Percentiles rank a stretch among this genome's conserved stretches.
Evolutionary conservation across 2,329 filamentous ascomycete species (phyloP).

Genomic region (Microdochium bolleyi): DNA sequence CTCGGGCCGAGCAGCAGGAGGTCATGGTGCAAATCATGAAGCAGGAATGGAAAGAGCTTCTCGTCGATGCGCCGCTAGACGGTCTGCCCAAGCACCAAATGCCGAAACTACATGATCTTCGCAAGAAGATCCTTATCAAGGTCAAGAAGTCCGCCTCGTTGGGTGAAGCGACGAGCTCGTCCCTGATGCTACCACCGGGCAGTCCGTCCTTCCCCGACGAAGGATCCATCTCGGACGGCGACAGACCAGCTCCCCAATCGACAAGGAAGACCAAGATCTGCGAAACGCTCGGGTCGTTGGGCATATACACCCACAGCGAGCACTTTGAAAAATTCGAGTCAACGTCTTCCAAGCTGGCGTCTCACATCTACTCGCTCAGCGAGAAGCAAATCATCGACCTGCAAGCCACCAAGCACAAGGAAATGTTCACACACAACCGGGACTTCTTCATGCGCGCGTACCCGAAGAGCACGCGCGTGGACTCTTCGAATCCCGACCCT

Average conservation of each 20-base stretch:
- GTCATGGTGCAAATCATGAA: slow-evolving; percentile 93
- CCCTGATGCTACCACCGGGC: slow-evolving; percentile 12
- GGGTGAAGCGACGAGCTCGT: slow-evolving; percentile 21
- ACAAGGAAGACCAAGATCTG: slow-evolving; percentile 56
- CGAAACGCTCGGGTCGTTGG: slow-evolving; percentile 62
- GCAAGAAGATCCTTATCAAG: slow-evolving; percentile 76
- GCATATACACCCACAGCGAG: slow-evolving; percentile 80
- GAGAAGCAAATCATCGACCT: slow-evolving; percentile 65
- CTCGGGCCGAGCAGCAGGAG: slow-evolving; percentile 73
- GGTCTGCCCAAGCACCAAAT: slow-evolving; percentile 46
- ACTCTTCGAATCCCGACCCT: slow-evolving; percentile 92
- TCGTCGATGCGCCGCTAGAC: slow-evolving; percentile 54
- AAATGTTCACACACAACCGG: slow-evolving; percentile 82
- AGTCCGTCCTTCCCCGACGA: slow-evolving; percentile 19
- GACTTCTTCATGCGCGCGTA: slow-evolving; percentile 87
- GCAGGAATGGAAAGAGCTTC: slow-evolving; percentile 70
- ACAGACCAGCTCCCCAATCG: slow-evolving; percentile 15
- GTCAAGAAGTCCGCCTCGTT: slow-evolving; percentile 49
- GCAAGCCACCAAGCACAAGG: slow-evolving; percentile 54
- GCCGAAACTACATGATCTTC: slow-evolving; percentile 63
- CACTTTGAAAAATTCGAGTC: slow-evolving; percentile 68
- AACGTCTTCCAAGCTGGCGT: slow-evolving; percentile 48
- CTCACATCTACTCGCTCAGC: slow-evolving; percentile 80
- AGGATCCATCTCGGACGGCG: slow-evolving; percentile 35
- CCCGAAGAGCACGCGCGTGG: slow-evolving; percentile 68